Conservation (phyloP, 78 protist genomes). For the Andalucia godoyi region DNA sequence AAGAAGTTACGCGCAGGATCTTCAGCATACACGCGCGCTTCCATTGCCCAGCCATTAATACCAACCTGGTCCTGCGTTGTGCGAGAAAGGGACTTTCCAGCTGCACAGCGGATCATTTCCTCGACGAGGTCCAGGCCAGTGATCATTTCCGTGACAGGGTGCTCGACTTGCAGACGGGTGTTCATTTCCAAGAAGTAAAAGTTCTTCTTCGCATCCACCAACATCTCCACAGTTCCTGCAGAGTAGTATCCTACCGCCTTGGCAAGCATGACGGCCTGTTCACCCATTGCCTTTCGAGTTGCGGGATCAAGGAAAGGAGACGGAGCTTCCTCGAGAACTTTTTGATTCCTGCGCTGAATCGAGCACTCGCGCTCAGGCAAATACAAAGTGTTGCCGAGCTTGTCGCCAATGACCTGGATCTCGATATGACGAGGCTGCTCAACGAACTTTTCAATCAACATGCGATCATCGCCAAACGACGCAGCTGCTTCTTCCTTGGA, state of each 20-base stretch:
- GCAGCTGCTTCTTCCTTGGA: slow-evolving; percentile 15
- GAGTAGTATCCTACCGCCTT: slow-evolving; percentile 68
- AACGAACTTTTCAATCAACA: slow-evolving; percentile 85
- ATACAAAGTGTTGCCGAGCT: slow-evolving; percentile 56
- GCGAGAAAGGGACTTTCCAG: slow-evolving; percentile 47
- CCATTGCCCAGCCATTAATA: slow-evolving; percentile 82
- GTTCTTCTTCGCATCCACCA: slow-evolving; percentile 58
- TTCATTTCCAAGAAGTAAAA: slow-evolving; percentile 95
- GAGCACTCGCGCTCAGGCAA: slow-evolving; percentile 86
- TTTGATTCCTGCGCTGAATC: slow-evolving; percentile 88
- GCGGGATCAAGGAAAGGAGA: slow-evolving; percentile 45
- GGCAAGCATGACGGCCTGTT: slow-evolving; percentile 73
- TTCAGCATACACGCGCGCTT: slow-evolving; percentile 92
- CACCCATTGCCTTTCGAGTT: slow-evolving; percentile 61
- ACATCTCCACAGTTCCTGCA: slow-evolving; percentile 95
- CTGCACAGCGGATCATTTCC: slow-evolving; percentile 77
- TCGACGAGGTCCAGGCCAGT: slow-evolving; percentile 90
- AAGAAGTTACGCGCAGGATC: slow-evolving; percentile 69
- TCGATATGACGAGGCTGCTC: slow-evolving; percentile 94
- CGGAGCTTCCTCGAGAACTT: slow-evolving; percentile 80
- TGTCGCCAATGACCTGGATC: slow-evolving; percentile 78
- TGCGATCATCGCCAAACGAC: slow-evolving; percentile 73
- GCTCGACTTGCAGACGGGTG: slow-evolving; percentile 97
- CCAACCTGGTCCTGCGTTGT: slow-evolving; percentile 58
- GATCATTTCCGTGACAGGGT: slow-evolving; percentile 89